Evolutionary conservation across 176 grass and related monocot species (phyloP), one percentile per base, ranked within the genome.

Genomic region (Elaeis guineensis): DNA sequence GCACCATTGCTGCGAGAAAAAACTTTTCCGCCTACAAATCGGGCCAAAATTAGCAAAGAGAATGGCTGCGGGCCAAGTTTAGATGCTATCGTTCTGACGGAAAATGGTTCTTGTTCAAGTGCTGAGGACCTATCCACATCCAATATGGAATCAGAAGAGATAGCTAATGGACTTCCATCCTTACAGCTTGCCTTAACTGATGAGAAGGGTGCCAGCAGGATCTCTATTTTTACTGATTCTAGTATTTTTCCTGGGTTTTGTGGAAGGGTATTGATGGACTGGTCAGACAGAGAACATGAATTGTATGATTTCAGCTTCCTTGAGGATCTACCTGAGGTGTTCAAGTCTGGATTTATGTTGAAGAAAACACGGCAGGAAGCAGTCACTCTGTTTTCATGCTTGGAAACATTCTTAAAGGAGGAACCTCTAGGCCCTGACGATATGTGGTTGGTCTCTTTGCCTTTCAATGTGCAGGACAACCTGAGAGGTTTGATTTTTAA

Each of bases 401-500:
- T 98, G 55, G 93, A 98, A 62, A 82, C 87, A 21, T 98, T 98
- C 71, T 57, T 98, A 50, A 98, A 92, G 66, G 88, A 98, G 61
- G 93, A 98, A 67, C 93, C 93, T 72, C 77, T 98, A 19, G 93
- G 93, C 21, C 93, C 84, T 70, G 93, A 98, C 25, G 93, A 98
- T 69, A 98, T 98, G 93, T 98, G 93, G 93, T 98, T 73, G 72
- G 87, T 81, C 30, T 69, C 49, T 39, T 62, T 64, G 70, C 51
- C 17, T 68, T 25, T 55, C 62, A 14, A 51, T 25, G 32, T 72
- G 48, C 18, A 62, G 20, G 35, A 39, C 35, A 9, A 12, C 9
- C 8, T 11, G 35, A 39, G 20, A 16, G 25, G 16, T 60, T 50
- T 78, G 15, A 49, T 44, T 71, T 49, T 63, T 78, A 50, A 50